Evolutionary conservation across 1,284 basidiomycete genomes (phyloP), one percentile per base, ranked within the genome.

Genomic region (Fomitopsis pinicola): DNA sequence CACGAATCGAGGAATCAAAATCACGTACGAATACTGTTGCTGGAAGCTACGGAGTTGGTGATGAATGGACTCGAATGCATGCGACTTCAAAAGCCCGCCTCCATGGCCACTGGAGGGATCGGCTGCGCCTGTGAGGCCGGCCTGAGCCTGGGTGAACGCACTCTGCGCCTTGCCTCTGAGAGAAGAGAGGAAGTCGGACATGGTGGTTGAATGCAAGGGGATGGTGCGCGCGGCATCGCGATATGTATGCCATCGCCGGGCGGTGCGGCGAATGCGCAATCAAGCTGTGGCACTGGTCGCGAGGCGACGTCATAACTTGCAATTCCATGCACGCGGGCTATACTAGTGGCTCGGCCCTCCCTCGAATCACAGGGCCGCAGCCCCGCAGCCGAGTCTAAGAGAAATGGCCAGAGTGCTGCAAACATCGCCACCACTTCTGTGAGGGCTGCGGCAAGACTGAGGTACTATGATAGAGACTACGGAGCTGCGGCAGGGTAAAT

Each of bases 121-220:
- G 65, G 76, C 77, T 22, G 75, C 75, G 19, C 65, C 65, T 22
- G 68, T 68, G 4, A 79, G 67, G 52, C 80, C 55, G 69, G 52
- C 33, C 35, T 54, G 52, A 0, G 42, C 69, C 7, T 82, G 77
- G 61, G 83, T 83, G 60, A 89, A 79, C 6, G 87, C 88, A 33
- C 72, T 82, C 72, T 90, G 88, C 1, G 88, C 89, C 73, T 90
- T 92, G 71, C 88, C 88, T 46, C 87, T 85, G 65, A 91, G 75
- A 59, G 82, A 82, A 1, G 85, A 76, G 58, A 92, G 71, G 67
- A 92, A 87, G 61, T 78, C 72, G 65, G 85, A 80, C 87, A 89
- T 89, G 66, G 55, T 60, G 59, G 58, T 35, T 52, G 28, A 57
- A 56, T 38, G 7, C n/a, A 42, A 36, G 42, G 58, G 60, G 2